These are phyloP conservation scores for Xenoacremonium recifei DNA, from an alignment of 2,329 filamentous ascomycete species.

Conservation along the genomic window DNA sequence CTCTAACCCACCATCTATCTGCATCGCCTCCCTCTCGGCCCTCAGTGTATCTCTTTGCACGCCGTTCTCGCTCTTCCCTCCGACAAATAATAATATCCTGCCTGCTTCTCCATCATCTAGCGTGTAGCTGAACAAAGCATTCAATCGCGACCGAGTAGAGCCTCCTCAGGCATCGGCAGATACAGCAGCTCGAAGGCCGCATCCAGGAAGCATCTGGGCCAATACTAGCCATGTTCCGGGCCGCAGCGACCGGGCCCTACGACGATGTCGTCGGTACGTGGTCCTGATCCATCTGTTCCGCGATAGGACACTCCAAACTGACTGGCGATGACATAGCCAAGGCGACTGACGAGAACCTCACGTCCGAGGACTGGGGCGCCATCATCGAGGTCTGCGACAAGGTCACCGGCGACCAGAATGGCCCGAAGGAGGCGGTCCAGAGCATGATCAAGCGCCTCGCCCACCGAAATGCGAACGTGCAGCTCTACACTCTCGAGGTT, in stretches of 20 bases:
- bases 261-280: constrained; percentile 59
- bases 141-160: no score
- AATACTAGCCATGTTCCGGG: constrained; percentile 53
- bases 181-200: neutral
- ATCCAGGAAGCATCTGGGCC: constrained; percentile 13
- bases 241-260: constrained; percentile 56
- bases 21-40: no score
- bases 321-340: constrained; percentile 45
- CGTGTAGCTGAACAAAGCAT: no score
- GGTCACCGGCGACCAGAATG: constrained; percentile 52
- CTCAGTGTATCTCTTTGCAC: no score
- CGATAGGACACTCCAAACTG: neutral
- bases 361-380: constrained; percentile 70
- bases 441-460: constrained; percentile 89
- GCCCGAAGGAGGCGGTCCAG: constrained; percentile 80
- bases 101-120: neutral
- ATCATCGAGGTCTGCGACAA: constrained; percentile 65
- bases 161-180: neutral
- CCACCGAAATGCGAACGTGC: constrained; percentile 93
- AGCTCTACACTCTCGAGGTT: constrained; percentile 90
- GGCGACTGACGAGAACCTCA: constrained; percentile 97
- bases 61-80: no score
- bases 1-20: no score
- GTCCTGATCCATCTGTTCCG: neutral
- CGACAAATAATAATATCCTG: no score